Conservation (phyloP, 495 filamentous ascomycete species). For the Hypoxylon crocopeplum region DNA sequence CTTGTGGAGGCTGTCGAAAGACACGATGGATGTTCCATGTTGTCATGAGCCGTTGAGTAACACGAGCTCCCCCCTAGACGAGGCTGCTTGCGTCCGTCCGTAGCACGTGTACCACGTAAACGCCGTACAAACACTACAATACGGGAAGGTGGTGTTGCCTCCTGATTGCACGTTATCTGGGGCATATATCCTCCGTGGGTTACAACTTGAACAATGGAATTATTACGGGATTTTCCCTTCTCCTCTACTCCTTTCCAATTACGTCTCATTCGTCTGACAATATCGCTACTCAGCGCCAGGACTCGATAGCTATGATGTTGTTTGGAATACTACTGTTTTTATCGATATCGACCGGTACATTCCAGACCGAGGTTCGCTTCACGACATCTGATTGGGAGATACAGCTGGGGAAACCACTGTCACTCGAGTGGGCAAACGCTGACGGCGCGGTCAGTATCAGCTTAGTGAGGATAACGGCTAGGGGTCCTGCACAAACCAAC, state of each 20-base stretch:
- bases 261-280: too few relatives aligned
- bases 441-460: slow-evolving; percentile 8
- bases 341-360: background rate
- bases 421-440: slow-evolving; percentile 13
- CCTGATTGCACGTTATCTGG: too few relatives aligned
- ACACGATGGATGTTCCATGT: background rate
- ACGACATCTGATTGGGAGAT: slow-evolving; percentile 16
- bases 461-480: background rate
- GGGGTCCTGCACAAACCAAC: background rate
- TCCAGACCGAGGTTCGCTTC: slow-evolving; percentile 10
- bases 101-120: slow-evolving; percentile 26
- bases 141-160: slow-evolving; percentile 1
- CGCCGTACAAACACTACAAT: slow-evolving; percentile 16
- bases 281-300: background rate
- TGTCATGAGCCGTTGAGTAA: background rate
- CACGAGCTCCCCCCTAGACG: slow-evolving; percentile 7
- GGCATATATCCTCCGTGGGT: too few relatives aligned
- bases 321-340: background rate
- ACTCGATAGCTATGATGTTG: background rate
- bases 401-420: background rate
- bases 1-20: background rate
- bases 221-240: background rate
- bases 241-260: background rate
- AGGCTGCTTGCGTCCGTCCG: slow-evolving; percentile 28
- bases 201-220: too few relatives aligned